Conservation (phyloP, 208 protist species). For the Tritrichomonas foetus region DNA sequence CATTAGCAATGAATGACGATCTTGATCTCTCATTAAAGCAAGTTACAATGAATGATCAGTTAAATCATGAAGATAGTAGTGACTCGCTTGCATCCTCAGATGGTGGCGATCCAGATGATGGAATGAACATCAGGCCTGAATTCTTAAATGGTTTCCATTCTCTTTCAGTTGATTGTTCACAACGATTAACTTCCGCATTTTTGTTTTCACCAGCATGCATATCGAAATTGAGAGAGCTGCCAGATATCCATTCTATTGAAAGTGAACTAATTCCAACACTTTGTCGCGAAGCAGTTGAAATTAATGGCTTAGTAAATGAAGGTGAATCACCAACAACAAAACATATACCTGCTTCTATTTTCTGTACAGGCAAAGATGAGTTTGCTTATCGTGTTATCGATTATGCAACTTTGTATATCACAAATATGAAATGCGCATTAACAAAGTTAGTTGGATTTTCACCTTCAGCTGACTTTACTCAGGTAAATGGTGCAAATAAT, state of each 20-base stretch:
- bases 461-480: background rate
- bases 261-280: background rate
- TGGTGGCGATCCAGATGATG: background rate
- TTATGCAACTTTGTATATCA: background rate
- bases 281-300: background rate
- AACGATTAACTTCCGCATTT: background rate
- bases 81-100: background rate
- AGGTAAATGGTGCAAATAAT: background rate
- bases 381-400: background rate
- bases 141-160: background rate
- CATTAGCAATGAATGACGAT: background rate
- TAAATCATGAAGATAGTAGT: background rate
- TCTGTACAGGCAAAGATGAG: background rate
- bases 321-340: background rate
- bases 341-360: background rate
- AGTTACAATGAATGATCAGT: background rate
- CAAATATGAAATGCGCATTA: background rate
- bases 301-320: background rate
- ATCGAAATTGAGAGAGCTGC: background rate
- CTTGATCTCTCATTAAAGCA: background rate
- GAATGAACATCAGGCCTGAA: background rate
- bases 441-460: background rate
- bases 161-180: background rate
- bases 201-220: background rate
- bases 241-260: constrained; percentile 5